A percentile compares a stretch with the other conserved stretches of the same genome.
Evolutionary conservation across 192 early-diverging fungal genomes (phyloP).

Genomic region (Backusella luteola): DNA sequence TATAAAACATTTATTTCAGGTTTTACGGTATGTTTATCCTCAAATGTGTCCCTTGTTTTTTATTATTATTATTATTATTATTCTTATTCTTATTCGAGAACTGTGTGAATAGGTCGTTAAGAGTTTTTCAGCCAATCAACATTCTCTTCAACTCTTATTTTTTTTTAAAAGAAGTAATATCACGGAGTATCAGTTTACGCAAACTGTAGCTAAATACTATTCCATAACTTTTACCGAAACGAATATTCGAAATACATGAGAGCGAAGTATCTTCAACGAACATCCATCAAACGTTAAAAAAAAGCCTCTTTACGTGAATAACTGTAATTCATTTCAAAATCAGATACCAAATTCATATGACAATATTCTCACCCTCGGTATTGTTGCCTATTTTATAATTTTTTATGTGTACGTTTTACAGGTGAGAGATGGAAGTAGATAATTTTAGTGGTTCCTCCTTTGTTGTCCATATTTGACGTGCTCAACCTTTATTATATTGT

Average conservation of each 20-base stretch:
- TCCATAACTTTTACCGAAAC: not conserved
- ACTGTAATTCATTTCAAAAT: not conserved
- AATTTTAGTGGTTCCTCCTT: too few relatives aligned
- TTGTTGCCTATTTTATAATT: not conserved
- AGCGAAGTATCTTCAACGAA: not conserved
- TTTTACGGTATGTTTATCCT: not conserved
- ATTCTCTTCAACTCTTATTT: not conserved
- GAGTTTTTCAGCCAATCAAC: not conserved
- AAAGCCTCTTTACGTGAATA: not conserved
- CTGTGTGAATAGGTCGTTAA: not conserved
- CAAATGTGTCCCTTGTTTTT: not conserved
- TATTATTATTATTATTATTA: too few relatives aligned
- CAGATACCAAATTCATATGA: not conserved
- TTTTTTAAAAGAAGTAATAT: not conserved
- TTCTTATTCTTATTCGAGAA: not conserved
- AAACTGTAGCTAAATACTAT: not conserved
- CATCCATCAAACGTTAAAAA: not conserved
- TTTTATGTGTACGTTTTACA: not conserved
- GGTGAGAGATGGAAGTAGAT: too few relatives aligned
- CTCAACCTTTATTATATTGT: too few relatives aligned
- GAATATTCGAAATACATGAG: not conserved
- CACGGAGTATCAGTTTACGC: not conserved
- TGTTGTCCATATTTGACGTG: too few relatives aligned
- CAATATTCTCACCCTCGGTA: not conserved
- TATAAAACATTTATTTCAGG: not conserved